phyloP scores from a whole-genome alignment of 768 basidiomycete genomes.

The Lactarius sp. region DNA sequence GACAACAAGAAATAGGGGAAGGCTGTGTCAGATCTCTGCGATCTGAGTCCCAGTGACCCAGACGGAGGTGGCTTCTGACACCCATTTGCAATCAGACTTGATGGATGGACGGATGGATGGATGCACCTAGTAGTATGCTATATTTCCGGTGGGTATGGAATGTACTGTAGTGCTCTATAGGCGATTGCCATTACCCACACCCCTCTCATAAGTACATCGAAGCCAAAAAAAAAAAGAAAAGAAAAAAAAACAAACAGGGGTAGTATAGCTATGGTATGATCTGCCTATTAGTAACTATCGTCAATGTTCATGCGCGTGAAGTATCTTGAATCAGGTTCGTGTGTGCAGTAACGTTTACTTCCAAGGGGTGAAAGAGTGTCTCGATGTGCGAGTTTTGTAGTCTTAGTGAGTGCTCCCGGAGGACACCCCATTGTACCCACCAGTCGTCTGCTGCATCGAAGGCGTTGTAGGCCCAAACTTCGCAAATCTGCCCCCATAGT shows the following conservation, averaged over 20 bases:
- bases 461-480: constrained; percentile 24
- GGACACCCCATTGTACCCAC: constrained; percentile 26
- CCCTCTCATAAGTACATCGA: no score
- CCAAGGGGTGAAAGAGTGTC: background rate
- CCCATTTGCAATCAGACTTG: no score
- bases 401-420: constrained; percentile 21
- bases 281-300: background rate
- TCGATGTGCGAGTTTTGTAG: background rate
- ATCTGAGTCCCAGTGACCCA: no score
- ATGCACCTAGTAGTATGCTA: no score
- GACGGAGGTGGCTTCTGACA: no score
- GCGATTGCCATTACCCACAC: no score
- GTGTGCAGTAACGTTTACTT: constrained; percentile 6
- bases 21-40: no score
- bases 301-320: background rate
- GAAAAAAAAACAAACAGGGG: background rate
- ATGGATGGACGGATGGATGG: no score
- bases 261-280: background rate
- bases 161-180: no score
- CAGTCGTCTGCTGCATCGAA: constrained; percentile 26
- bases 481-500: constrained; percentile 19
- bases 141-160: no score
- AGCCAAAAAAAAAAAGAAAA: background rate
- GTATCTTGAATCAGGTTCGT: background rate
- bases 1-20: no score